Conservation (phyloP, 345 rosid species). For the Brassica nigra region DNA sequence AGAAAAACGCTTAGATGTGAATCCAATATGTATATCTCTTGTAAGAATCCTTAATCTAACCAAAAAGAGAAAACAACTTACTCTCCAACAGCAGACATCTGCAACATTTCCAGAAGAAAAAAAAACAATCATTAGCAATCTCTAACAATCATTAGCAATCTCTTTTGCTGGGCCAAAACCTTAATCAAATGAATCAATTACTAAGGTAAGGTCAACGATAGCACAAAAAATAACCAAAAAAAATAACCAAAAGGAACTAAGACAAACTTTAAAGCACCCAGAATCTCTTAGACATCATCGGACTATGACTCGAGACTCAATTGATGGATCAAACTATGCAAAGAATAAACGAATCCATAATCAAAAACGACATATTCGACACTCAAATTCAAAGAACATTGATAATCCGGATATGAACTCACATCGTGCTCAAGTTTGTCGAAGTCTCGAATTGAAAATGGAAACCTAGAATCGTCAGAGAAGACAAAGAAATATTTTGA, state of each 20-base stretch:
- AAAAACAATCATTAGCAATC: background rate
- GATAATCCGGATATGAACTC: background rate
- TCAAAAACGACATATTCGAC: background rate
- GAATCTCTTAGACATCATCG: too few relatives aligned
- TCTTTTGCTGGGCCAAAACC: background rate
- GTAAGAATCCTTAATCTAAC: background rate
- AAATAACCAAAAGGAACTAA: too few relatives aligned
- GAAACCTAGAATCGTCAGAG: background rate
- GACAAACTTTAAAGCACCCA: too few relatives aligned
- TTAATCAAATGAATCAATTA: background rate
- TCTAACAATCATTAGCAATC: background rate
- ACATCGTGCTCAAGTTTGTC: background rate
- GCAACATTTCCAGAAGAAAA: slow-evolving; percentile 25
- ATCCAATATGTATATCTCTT: background rate
- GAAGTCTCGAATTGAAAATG: slow-evolving; percentile 1
- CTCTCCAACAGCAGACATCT: slow-evolving; percentile 60
- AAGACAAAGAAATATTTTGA: background rate
- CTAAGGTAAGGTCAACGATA: too few relatives aligned
- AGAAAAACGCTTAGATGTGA: background rate
- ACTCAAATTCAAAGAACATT: background rate
- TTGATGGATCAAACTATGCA: background rate
- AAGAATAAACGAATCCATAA: background rate
- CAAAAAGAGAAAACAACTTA: slow-evolving; percentile 41
- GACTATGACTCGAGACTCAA: too few relatives aligned
- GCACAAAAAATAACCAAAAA: too few relatives aligned